These are phyloP conservation scores for Musa acuminata DNA, from an alignment of 176 grass and related monocot genomes.

Conservation along the genomic window DNA sequence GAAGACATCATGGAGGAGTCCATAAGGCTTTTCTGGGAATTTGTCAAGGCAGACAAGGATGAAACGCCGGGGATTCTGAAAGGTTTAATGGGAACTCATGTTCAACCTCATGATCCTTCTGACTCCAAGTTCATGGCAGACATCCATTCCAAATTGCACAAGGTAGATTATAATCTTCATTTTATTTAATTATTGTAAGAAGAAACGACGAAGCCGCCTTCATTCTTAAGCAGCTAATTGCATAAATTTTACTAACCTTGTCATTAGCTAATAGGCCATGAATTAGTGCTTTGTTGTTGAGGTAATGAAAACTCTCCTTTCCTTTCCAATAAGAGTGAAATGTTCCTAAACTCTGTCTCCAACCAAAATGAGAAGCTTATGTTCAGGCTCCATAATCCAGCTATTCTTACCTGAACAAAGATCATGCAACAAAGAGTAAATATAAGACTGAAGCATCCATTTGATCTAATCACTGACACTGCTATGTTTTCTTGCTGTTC, in stretches of 20 bases:
- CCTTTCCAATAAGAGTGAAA: too few relatives aligned
- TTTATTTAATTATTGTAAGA: not conserved
- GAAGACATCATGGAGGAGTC: conserved; percentile 81
- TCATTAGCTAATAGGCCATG: too few relatives aligned
- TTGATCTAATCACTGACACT: not conserved
- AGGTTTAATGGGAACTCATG: conserved; percentile 45
- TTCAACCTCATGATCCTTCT: conserved; percentile 55
- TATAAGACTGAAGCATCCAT: too few relatives aligned
- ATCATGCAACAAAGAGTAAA: too few relatives aligned
- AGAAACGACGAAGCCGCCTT: not conserved
- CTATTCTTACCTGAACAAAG: too few relatives aligned
- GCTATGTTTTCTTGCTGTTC: conserved; percentile 8
- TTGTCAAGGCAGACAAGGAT: conserved; percentile 73
- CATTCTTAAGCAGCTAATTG: not conserved
- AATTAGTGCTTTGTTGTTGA: too few relatives aligned
- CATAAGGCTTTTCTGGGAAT: conserved; percentile 78
- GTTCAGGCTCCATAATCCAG: too few relatives aligned
- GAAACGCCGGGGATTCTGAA: conserved; percentile 56
- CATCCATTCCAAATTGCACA: conserved; percentile 61
- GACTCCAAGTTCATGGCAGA: conserved; percentile 59
- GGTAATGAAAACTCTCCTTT: too few relatives aligned
- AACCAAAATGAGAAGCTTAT: too few relatives aligned
- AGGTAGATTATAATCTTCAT: conserved; percentile 34
- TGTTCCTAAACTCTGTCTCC: too few relatives aligned
- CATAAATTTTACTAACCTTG: not conserved